These are phyloP conservation scores for Boletus sp. DNA, from an alignment of 768 basidiomycete genomes.

Conservation along the genomic window DNA sequence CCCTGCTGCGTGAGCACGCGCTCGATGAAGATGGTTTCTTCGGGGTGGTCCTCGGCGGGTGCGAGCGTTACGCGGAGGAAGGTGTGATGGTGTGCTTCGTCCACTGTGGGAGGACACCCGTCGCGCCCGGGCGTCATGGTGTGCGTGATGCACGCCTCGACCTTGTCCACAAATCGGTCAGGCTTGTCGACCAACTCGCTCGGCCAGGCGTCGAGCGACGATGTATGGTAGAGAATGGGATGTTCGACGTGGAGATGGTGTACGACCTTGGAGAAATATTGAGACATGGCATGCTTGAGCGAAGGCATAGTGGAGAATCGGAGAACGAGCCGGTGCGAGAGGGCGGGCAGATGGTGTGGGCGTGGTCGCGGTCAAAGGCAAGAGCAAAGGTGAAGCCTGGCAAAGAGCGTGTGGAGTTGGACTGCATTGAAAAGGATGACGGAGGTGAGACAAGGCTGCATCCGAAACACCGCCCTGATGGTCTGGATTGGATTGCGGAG, in stretches of 20 bases:
- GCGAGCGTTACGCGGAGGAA: slow-evolving; percentile 9
- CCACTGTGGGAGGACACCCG: background rate
- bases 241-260: slow-evolving; percentile 1
- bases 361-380: background rate
- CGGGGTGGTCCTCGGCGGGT: background rate
- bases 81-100: slow-evolving; percentile 6
- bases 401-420: too few relatives aligned
- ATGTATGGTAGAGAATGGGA: slow-evolving; percentile 5
- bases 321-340: background rate
- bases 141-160: slow-evolving; percentile 8
- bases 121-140: background rate
- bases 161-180: slow-evolving; percentile 6
- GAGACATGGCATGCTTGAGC: background rate
- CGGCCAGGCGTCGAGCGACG: slow-evolving; percentile 10
- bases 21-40: slow-evolving; percentile 9
- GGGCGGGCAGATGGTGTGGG: background rate
- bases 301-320: background rate
- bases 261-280: slow-evolving; percentile 10
- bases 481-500: background rate
- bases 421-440: background rate
- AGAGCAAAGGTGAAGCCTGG: too few relatives aligned
- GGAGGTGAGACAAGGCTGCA: background rate
- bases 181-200: background rate
- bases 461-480: background rate
- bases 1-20: slow-evolving; percentile 1